phyloP scores from a whole-genome alignment of 768 basidiomycete genomes.

The Chlorophyllum brunneum region DNA sequence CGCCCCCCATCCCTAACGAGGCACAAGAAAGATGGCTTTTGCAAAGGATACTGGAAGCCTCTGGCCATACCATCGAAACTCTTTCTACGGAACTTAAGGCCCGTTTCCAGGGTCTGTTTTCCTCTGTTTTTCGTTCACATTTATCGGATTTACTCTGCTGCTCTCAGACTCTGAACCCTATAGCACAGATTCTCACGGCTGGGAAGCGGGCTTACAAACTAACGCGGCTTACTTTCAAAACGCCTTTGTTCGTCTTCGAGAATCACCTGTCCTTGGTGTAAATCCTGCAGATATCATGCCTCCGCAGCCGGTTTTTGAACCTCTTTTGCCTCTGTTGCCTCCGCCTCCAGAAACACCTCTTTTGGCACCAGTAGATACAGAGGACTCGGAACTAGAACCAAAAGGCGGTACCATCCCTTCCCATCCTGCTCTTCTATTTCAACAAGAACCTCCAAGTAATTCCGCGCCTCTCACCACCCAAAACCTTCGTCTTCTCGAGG shows the following conservation, averaged over 20 bases:
- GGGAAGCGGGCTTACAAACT: not conserved
- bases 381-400: not conserved
- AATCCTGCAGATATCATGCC: slow-evolving; percentile 30
- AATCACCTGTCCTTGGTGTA: slow-evolving; percentile 20
- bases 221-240: slow-evolving; percentile 18
- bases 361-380: not conserved
- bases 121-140: too few relatives aligned
- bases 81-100: slow-evolving; percentile 14
- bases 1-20: not conserved
- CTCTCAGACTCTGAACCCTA: slow-evolving; percentile 6
- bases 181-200: not conserved
- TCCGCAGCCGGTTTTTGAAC: slow-evolving; percentile 4
- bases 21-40: slow-evolving; percentile 2
- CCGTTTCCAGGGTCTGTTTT: slow-evolving; percentile 6
- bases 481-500: not conserved
- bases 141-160: not conserved
- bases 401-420: not conserved
- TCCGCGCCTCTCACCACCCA: not conserved
- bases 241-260: slow-evolving; percentile 15
- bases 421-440: not conserved
- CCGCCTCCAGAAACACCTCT: not conserved
- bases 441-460: not conserved
- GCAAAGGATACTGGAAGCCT: slow-evolving; percentile 3
- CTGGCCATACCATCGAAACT: slow-evolving; percentile 9
- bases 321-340: not conserved